phyloP scores from a whole-genome alignment of 805 yeast species.

The Yamadazyma kitorensis region DNA sequence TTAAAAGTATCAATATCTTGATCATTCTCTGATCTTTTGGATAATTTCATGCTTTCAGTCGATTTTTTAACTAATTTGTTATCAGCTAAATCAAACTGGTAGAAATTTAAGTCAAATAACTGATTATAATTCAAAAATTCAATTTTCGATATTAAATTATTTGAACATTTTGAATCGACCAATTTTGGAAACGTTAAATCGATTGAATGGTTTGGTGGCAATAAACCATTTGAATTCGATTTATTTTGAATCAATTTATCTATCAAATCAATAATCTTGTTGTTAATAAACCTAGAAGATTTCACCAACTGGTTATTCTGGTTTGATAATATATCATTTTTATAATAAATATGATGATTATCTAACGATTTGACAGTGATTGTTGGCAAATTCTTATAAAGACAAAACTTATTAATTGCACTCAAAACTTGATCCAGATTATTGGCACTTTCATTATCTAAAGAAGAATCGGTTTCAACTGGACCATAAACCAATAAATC shows the following conservation, averaged over 20 bases:
- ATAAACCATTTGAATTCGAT: slow-evolving; percentile 1
- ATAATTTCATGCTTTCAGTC: background rate
- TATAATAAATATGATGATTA: slow-evolving; percentile 27
- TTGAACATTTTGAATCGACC: slow-evolving; percentile 7
- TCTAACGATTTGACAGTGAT: slow-evolving; percentile 26
- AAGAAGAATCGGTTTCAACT: slow-evolving; percentile 20
- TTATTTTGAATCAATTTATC: slow-evolving; percentile 8
- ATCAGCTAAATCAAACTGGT: slow-evolving; percentile 6
- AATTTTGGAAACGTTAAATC: slow-evolving; percentile 11
- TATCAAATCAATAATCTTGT: slow-evolving; percentile 20
- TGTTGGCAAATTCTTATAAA: slow-evolving; percentile 15
- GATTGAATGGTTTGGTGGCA: slow-evolving; percentile 10
- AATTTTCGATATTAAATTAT: background rate
- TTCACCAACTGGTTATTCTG: slow-evolving; percentile 21
- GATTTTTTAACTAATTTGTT: slow-evolving; percentile 1
- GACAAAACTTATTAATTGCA: slow-evolving; percentile 7
- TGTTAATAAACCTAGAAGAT: slow-evolving; percentile 25
- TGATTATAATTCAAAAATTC: slow-evolving; percentile 4
- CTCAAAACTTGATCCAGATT: background rate
- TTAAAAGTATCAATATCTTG: slow-evolving; percentile 1
- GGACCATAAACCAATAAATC: slow-evolving; percentile 37
- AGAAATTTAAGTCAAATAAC: slow-evolving; percentile 5
- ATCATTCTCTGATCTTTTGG: background rate
- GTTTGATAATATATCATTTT: slow-evolving; percentile 23
- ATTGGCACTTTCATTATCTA: background rate